phyloP scores from a whole-genome alignment of 306 rosid species.

The Clitoria ternatea region DNA sequence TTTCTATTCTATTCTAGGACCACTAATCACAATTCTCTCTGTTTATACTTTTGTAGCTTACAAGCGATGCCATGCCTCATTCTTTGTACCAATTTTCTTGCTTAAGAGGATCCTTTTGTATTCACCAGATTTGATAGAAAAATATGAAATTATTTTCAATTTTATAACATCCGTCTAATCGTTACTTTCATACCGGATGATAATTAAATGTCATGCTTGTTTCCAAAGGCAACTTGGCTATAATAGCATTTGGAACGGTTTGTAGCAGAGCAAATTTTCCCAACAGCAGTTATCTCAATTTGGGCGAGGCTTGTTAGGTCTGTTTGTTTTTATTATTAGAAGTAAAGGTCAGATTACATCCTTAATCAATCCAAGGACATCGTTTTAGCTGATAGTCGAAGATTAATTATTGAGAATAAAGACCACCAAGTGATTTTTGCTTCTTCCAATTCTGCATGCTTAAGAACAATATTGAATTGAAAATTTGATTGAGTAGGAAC shows the following conservation, averaged over 20 bases:
- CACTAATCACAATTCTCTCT: conserved; percentile 32
- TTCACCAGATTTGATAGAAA: conserved; percentile 28
- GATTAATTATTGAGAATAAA: too few relatives aligned
- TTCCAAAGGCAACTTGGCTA: background rate
- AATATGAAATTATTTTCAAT: conserved; percentile 30
- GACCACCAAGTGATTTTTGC: too few relatives aligned
- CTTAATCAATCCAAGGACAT: background rate
- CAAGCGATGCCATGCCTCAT: conserved; percentile 49
- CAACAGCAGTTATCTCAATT: background rate
- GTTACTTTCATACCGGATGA: background rate
- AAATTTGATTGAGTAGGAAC: too few relatives aligned
- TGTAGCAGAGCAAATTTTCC: background rate
- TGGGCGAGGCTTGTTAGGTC: background rate
- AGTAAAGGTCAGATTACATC: background rate
- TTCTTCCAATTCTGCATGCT: too few relatives aligned
- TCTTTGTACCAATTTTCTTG: conserved; percentile 46
- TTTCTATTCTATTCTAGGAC: too few relatives aligned
- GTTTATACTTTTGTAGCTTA: conserved; percentile 45
- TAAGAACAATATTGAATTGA: too few relatives aligned
- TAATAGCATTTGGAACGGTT: background rate
- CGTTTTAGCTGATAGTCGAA: too few relatives aligned
- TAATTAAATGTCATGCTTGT: background rate
- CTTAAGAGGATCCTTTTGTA: conserved; percentile 40
- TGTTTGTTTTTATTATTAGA: background rate
- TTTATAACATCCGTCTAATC: conserved; percentile 16